A percentile compares a stretch with the other conserved stretches of the same genome.
These are phyloP conservation scores for Botrytis deweyae DNA, from an alignment of 2,329 filamentous ascomycete genomes.

Conservation along the genomic window DNA sequence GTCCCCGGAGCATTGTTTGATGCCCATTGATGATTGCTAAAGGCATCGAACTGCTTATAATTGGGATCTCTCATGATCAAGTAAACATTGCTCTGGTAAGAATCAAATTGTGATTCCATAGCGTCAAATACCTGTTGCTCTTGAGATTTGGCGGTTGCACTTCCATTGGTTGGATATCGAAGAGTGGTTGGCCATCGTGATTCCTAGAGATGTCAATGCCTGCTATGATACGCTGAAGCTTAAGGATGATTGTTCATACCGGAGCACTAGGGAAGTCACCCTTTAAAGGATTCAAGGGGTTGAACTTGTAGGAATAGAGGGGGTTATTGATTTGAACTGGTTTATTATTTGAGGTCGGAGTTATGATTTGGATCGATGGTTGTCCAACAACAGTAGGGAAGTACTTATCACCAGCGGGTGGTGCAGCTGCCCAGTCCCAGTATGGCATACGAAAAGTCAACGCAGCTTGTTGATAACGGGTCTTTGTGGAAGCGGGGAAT, in stretches of 20 bases:
- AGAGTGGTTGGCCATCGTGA: conserved; percentile 31
- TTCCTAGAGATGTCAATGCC: conserved; percentile 20
- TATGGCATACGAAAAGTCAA: conserved; percentile 46
- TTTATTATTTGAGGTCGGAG: conserved; percentile 44
- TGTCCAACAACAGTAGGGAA: conserved; percentile 41
- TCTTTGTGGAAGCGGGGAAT: conserved; percentile 47
- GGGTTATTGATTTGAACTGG: conserved; percentile 63
- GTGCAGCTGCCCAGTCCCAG: conserved; percentile 50
- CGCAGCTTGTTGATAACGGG: conserved; percentile 48
- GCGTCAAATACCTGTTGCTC: conserved; percentile 29
- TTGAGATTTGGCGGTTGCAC: conserved; percentile 28
- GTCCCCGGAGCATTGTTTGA: conserved; percentile 26
- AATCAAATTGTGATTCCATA: conserved; percentile 30
- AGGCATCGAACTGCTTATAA: conserved; percentile 65
- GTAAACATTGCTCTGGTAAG: conserved; percentile 31
- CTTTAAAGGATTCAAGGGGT: conserved; percentile 48
- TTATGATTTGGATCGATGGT: conserved; percentile 28
- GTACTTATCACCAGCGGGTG: conserved; percentile 41
- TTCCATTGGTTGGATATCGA: conserved; percentile 30
- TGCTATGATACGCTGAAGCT: background rate
- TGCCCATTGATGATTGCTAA: conserved; percentile 67
- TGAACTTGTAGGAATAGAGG: conserved; percentile 59
- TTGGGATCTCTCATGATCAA: conserved; percentile 44
- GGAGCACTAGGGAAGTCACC: conserved; percentile 27
- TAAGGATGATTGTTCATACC: conserved; percentile 15